Evolutionary conservation across 108 stramenopile genomes (phyloP).

Genomic region (Thalassiosira profunda): DNA sequence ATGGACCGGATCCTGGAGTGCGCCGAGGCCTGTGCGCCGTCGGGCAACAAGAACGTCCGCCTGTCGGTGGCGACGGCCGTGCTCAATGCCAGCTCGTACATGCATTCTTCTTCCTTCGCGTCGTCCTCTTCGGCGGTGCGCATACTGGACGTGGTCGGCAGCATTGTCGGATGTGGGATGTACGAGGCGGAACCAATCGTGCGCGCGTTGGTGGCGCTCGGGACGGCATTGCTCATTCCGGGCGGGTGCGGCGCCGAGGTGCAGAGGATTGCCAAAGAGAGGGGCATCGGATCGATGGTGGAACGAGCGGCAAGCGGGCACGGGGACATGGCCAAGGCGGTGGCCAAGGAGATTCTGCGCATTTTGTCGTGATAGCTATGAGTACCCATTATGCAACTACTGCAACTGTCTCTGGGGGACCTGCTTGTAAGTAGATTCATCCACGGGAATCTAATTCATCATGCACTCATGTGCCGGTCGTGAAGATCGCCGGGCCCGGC

Average conservation of each 20-base stretch:
- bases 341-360: conserved; percentile 69
- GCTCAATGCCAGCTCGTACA: conserved; percentile 72
- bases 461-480: too few species aligned
- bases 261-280: conserved; percentile 59
- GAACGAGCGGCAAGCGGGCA: conserved; percentile 68
- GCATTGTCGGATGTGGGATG: conserved; percentile 51
- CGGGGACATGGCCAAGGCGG: conserved; percentile 60
- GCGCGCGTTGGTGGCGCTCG: conserved; percentile 72
- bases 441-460: too few species aligned
- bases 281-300: conserved; percentile 63
- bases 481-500: conserved; percentile 36
- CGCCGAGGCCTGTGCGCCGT: conserved; percentile 48
- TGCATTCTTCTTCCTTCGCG: conserved; percentile 41
- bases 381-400: too few species aligned
- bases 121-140: conserved; percentile 27
- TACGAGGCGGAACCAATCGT: conserved; percentile 76
- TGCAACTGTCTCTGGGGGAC: too few species aligned
- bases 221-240: conserved; percentile 61
- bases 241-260: conserved; percentile 46
- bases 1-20: conserved; percentile 58
- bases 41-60: conserved; percentile 83
- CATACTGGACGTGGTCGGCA: conserved; percentile 49
- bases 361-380: conserved; percentile 32
- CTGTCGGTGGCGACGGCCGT: conserved; percentile 78
- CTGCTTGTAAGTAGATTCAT: too few species aligned